Evolutionary conservation across 352 stramenopile species (phyloP).

Genomic region (Pythium angustatum): DNA sequence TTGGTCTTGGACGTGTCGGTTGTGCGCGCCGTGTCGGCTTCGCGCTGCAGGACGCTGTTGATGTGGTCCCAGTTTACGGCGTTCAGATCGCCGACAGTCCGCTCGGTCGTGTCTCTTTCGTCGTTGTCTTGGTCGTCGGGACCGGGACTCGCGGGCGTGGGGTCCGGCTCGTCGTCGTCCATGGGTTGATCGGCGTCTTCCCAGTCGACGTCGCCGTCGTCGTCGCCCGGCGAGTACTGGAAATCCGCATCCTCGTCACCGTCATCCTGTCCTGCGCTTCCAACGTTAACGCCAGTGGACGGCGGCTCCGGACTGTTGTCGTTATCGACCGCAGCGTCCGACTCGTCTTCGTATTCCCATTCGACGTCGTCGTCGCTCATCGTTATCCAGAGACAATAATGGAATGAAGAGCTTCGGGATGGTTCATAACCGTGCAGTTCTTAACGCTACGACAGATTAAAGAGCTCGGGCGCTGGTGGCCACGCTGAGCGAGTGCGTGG

Average conservation of each 20-base stretch:
- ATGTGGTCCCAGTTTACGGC: slow-evolving; percentile 72
- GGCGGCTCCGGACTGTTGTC: not conserved
- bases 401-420: no score
- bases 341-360: slow-evolving; percentile 31
- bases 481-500: slow-evolving; percentile 4
- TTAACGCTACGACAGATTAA: slow-evolving; percentile 17
- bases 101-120: slow-evolving; percentile 5
- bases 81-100: slow-evolving; percentile 32
- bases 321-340: slow-evolving; percentile 6
- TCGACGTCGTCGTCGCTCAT: slow-evolving; percentile 20
- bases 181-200: slow-evolving; percentile 41
- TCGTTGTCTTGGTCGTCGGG: not conserved
- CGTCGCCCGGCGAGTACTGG: slow-evolving; percentile 48
- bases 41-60: slow-evolving; percentile 53
- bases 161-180: slow-evolving; percentile 12
- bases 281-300: no score
- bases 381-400: not conserved
- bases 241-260: slow-evolving; percentile 23
- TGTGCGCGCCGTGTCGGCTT: slow-evolving; percentile 20
- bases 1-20: slow-evolving; percentile 7
- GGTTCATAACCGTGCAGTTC: slow-evolving; percentile 6
- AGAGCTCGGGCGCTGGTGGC: slow-evolving; percentile 20
- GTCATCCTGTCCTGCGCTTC: not conserved
- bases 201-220: slow-evolving; percentile 66
- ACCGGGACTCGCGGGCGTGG: no score